These are phyloP conservation scores for Talaromyces trachyspermus DNA, from an alignment of 495 filamentous ascomycete genomes.

Conservation along the genomic window DNA sequence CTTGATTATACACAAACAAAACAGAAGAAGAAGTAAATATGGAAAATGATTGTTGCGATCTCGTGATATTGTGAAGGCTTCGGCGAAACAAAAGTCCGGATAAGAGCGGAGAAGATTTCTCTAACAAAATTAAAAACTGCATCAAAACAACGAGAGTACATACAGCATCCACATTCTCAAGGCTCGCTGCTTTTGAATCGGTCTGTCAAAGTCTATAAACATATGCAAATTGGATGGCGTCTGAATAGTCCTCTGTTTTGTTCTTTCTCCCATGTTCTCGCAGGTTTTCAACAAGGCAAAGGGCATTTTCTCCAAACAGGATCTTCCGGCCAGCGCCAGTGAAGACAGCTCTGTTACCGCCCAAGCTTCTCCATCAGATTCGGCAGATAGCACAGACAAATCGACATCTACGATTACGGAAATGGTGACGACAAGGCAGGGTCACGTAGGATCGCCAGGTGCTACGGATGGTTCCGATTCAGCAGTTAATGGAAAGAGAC, in stretches of 20 bases:
- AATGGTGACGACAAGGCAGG: slow-evolving; percentile 35
- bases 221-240: background rate
- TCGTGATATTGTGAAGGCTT: background rate
- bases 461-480: slow-evolving; percentile 12
- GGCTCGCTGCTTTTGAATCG: too few relatives aligned
- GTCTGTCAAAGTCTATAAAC: background rate
- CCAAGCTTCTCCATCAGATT: slow-evolving; percentile 9
- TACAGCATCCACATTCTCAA: background rate
- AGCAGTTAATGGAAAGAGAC: slow-evolving; percentile 28
- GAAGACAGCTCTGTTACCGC: slow-evolving; percentile 14
- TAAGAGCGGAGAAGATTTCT: slow-evolving; percentile 4
- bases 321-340: slow-evolving; percentile 15
- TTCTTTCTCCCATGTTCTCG: slow-evolving; percentile 33
- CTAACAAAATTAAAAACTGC: too few relatives aligned
- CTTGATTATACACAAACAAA: too few relatives aligned
- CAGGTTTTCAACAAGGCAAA: slow-evolving; percentile 39
- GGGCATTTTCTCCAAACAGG: slow-evolving; percentile 31
- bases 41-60: background rate
- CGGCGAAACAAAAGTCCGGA: slow-evolving; percentile 6
- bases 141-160: background rate
- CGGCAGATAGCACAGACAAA: background rate
- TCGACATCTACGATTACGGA: slow-evolving; percentile 12
- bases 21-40: background rate
- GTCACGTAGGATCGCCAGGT: slow-evolving; percentile 15
- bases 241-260: background rate